Conservation (phyloP, 192 early-diverging fungal species). For the Podochytrium sp. region DNA sequence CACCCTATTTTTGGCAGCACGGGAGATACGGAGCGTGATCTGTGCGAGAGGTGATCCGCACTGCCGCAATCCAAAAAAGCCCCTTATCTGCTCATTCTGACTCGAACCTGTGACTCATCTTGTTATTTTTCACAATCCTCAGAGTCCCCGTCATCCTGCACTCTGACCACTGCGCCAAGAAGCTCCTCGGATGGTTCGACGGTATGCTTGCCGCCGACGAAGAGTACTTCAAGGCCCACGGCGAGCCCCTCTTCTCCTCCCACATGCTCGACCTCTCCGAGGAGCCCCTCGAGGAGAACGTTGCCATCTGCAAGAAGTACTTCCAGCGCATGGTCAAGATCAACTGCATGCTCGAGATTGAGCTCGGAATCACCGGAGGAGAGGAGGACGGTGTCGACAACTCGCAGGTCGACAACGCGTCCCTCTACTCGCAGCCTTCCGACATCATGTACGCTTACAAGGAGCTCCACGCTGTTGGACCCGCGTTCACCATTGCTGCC, state of each 20-base stretch:
- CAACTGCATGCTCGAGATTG: conserved; percentile 93
- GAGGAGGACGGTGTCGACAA: conserved; percentile 99
- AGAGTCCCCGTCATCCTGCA: conserved; percentile 19
- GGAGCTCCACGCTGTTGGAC: conserved; percentile 70
- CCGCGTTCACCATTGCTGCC: conserved; percentile 89
- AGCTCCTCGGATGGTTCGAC: conserved; percentile 96
- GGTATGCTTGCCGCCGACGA: conserved; percentile 96
- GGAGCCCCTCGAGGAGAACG: conserved; percentile 93
- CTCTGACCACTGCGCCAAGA: conserved; percentile 93
- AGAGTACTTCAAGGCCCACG: conserved; percentile 88
- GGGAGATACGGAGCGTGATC: no score
- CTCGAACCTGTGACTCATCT: neutral
- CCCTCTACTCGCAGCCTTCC: conserved; percentile 95
- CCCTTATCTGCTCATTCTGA: neutral
- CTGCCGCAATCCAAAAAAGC: no score
- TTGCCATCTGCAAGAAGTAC: conserved; percentile 87
- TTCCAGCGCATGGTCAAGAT: conserved; percentile 89
- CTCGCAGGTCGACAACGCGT: conserved; percentile 84
- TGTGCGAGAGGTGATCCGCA: no score
- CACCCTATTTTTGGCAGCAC: no score
- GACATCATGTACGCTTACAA: conserved; percentile 95
- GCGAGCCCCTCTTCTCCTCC: conserved; percentile 95
- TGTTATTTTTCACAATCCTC: neutral
- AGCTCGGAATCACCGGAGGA: conserved; percentile 97
- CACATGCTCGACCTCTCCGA: conserved; percentile 98